Conservation (phyloP, 192 early-diverging fungal genomes). For the Coemansia brasiliensis region DNA sequence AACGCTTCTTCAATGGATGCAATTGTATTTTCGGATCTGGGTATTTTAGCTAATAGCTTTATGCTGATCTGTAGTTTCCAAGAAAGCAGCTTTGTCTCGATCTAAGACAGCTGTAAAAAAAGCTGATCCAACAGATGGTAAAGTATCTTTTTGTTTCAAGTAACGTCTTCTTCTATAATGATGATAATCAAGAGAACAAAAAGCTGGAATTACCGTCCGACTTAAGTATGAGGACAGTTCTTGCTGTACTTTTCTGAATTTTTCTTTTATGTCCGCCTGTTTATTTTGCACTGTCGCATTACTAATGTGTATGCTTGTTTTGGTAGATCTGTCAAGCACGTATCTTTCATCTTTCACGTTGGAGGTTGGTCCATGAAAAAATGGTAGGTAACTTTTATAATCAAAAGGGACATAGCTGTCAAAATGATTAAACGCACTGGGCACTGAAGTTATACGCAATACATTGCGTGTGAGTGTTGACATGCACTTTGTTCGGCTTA, state of each 20-base stretch:
- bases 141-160: neutral
- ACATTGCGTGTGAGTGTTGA: conserved; percentile 22
- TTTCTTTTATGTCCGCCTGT: neutral
- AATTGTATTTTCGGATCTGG: no score
- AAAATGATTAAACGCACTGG: conserved; percentile 65
- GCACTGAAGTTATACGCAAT: conserved; percentile 59
- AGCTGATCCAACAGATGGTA: neutral
- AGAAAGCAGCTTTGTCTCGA: no score
- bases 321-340: no score
- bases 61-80: no score
- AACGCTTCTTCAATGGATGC: no score
- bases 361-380: neutral
- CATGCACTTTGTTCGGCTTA: conserved; percentile 50
- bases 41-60: no score
- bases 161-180: conserved; percentile 12
- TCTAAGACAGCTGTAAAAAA: no score
- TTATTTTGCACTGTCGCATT: conserved; percentile 4
- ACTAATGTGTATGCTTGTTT: conserved; percentile 6
- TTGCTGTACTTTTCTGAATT: conserved; percentile 37
- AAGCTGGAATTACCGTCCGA: conserved; percentile 81
- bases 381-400: neutral
- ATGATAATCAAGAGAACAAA: conserved; percentile 65
- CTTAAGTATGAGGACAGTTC: conserved; percentile 64
- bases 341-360: no score
- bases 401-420: conserved; percentile 9